Conservation (phyloP, 768 basidiomycete genomes). For the Cystofilobasidium macerans region DNA sequence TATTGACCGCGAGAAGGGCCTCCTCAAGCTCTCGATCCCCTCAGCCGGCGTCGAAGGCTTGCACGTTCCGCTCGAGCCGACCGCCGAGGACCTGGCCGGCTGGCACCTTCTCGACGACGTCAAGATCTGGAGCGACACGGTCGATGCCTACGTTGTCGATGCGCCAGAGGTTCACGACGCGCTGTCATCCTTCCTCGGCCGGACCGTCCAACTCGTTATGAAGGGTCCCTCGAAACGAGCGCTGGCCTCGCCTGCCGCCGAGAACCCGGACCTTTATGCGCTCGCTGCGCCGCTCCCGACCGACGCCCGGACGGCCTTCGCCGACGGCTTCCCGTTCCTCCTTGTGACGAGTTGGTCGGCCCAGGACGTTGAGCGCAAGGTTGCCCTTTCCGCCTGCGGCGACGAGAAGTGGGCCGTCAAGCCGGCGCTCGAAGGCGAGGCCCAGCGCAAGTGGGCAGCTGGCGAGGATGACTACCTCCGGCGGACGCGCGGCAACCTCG, state of each 20-base stretch:
- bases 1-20: background rate
- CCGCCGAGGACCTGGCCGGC: background rate
- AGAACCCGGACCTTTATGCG: background rate
- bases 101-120: conserved; percentile 18
- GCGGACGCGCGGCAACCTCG: conserved; percentile 19
- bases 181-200: background rate
- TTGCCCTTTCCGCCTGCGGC: background rate
- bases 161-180: background rate
- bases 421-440: conserved; percentile 12
- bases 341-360: conserved; percentile 8
- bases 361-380: conserved; percentile 1
- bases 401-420: conserved; percentile 10
- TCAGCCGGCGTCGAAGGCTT: background rate
- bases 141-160: conserved; percentile 8
- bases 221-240: conserved; percentile 7
- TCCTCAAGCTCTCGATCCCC: background rate
- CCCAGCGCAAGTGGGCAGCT: background rate
- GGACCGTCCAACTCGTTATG: conserved; percentile 1
- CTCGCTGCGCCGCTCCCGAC: background rate
- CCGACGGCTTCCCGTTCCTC: conserved; percentile 22
- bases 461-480: conserved; percentile 14
- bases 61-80: conserved; percentile 13
- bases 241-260: conserved; percentile 3
- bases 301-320: conserved; percentile 12
- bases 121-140: background rate